Percentiles rank a stretch among this genome's conserved stretches.
Evolutionary conservation across 2,329 filamentous ascomycete species (phyloP).

Genomic region (Elsinoe australis): DNA sequence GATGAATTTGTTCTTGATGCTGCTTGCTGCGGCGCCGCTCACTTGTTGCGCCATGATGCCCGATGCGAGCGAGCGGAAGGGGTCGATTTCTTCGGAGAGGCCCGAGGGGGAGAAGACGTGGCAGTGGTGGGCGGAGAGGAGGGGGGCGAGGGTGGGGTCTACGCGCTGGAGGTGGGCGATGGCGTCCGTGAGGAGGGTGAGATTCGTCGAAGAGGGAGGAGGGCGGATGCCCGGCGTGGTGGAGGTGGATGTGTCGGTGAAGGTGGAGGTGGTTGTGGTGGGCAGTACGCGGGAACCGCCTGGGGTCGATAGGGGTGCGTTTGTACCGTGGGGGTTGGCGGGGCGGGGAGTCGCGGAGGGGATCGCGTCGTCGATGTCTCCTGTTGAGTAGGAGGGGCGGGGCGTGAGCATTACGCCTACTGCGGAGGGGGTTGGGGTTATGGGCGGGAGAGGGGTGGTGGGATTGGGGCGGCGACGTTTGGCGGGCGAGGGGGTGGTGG

Average conservation of each 20-base stretch:
- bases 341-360: slow-evolving; percentile 49
- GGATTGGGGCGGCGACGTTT: slow-evolving; percentile 18
- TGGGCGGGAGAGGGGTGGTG: slow-evolving; percentile 27
- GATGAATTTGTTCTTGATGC: slow-evolving; percentile 81
- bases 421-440: slow-evolving; percentile 44
- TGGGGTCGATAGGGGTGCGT: slow-evolving; percentile 64
- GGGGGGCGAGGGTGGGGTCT: slow-evolving; percentile 57
- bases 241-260: slow-evolving; percentile 52
- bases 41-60: slow-evolving; percentile 97
- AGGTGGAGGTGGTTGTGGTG: too few relatives aligned
- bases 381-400: slow-evolving; percentile 32
- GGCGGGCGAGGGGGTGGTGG: slow-evolving; percentile 26
- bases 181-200: slow-evolving; percentile 66
- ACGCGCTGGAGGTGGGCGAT: slow-evolving; percentile 64
- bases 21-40: slow-evolving; percentile 80
- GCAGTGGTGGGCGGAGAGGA: slow-evolving; percentile 71
- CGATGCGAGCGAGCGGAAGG: slow-evolving; percentile 73
- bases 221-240: slow-evolving; percentile 32
- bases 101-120: slow-evolving; percentile 72
- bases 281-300: too few relatives aligned
- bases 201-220: slow-evolving; percentile 52
- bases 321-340: slow-evolving; percentile 57
- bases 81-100: slow-evolving; percentile 77
- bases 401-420: slow-evolving; percentile 39
- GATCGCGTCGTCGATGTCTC: slow-evolving; percentile 34